Evolutionary conservation across 2,329 filamentous ascomycete species (phyloP), one percentile per base, ranked within the genome.

Genomic region (Hansfordia pulvinata): DNA sequence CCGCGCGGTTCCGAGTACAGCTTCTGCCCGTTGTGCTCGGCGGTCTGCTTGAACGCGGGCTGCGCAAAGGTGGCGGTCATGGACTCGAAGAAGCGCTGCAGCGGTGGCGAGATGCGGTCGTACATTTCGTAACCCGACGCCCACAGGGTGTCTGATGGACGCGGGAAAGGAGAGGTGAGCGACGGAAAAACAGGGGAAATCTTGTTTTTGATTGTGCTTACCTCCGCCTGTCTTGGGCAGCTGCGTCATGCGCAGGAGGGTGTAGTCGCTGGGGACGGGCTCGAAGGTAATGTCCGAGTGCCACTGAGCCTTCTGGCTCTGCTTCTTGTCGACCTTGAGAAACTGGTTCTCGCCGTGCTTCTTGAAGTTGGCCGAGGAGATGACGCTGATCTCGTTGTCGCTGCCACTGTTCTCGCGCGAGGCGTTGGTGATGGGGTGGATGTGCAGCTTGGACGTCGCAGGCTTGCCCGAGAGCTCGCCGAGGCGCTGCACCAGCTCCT

Each of bases 251-350:
- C 65, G 49, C 2, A 78, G 52, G 1, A 66, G 56, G 0, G 72
- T 61, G 38, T 78, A 80, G 42, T 80, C 74, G 6, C 62, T 61
- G 0, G 76, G 75, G 4, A 68, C 52, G 0, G 63, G 64, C 49
- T 80, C 75, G 32, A 76, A 80, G 1, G 65, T 62, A 35, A 78
- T 76, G 34, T 79, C 73, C 1, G 62, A 65, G 42, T 75, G 70
- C 70, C 69, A 75, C 31, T 61, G 49, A 5, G 50, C 47, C 30
- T 50, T 56, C 11, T 53, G 51, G 28, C 49, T 58, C 31, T 69
- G 65, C 36, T 54, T 56, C 39, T 58, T 53, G 36, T 48, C 46
- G 19, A 49, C n/a, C n/a, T n/a, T n/a, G n/a, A n/a, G 44, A 25
- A 54, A 46, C 12, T 50, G 41, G 26, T 52, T 46, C 10, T 56